A percentile compares a stretch with the other conserved stretches of the same genome.
phyloP scores from a whole-genome alignment of 306 rosid species.

The Trifolium fragiferum region DNA sequence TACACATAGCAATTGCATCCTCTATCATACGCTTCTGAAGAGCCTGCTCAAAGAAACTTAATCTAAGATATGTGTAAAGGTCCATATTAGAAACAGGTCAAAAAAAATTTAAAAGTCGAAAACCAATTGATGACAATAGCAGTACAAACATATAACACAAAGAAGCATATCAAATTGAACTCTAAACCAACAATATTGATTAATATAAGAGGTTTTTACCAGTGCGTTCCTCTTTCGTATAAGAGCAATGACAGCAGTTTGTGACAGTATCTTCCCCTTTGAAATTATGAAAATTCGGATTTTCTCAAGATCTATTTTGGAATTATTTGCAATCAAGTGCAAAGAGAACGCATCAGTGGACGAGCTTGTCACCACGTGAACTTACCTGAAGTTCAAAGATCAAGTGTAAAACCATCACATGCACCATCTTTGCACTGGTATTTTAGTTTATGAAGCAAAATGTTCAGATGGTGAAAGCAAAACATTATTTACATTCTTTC shows the following conservation, averaged over 20 bases:
- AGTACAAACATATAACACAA: background rate
- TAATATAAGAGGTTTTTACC: slow-evolving; percentile 47
- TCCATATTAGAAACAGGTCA: background rate
- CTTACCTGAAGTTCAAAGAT: too few relatives aligned
- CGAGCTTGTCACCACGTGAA: too few relatives aligned
- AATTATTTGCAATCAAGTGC: slow-evolving; percentile 37
- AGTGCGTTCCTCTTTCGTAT: slow-evolving; percentile 59
- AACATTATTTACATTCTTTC: background rate
- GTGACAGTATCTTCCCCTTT: slow-evolving; percentile 57
- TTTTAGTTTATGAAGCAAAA: slow-evolving; percentile 6
- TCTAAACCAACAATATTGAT: slow-evolving; percentile 1
- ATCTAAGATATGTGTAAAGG: slow-evolving; percentile 14
- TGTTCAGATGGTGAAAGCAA: background rate
- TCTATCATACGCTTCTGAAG: slow-evolving; percentile 64
- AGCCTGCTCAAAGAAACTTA: slow-evolving; percentile 59
- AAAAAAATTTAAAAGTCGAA: background rate
- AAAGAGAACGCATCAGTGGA: too few relatives aligned
- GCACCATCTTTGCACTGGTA: background rate
- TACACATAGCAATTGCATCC: slow-evolving; percentile 74
- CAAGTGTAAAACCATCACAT: too few relatives aligned
- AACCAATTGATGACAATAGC: slow-evolving; percentile 4
- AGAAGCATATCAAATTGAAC: slow-evolving; percentile 22
- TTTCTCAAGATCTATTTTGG: slow-evolving; percentile 49
- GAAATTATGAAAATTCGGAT: slow-evolving; percentile 48
- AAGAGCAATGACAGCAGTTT: slow-evolving; percentile 66